Conservation (phyloP, 768 basidiomycete genomes). For the Leccinum variicolor region DNA sequence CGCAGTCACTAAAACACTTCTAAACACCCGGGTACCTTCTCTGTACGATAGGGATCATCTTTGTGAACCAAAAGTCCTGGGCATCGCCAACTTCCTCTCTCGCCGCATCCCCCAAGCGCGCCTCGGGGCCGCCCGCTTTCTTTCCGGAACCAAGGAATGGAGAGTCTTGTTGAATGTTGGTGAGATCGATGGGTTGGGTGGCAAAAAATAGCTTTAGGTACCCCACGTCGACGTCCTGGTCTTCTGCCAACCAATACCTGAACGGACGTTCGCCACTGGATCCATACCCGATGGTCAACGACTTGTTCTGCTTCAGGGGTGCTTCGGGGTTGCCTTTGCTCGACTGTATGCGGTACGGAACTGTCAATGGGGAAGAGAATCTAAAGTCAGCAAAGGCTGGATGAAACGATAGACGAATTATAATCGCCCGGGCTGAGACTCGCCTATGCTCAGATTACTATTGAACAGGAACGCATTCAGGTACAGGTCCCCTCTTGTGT, state of each 20-base stretch:
- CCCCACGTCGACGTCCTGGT: neutral
- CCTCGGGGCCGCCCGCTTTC: neutral
- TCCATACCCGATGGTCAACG: constrained; percentile 41
- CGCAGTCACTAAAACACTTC: neutral
- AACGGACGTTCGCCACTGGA: neutral
- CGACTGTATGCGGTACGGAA: constrained; percentile 4
- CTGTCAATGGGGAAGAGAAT: neutral
- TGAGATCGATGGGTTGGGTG: neutral
- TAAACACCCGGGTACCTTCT: constrained; percentile 1
- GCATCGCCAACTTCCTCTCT: neutral
- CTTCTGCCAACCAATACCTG: neutral
- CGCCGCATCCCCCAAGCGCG: neutral
- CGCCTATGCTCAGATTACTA: constrained; percentile 36
- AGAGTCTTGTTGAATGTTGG: neutral
- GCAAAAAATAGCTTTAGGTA: neutral
- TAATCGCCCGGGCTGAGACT: neutral
- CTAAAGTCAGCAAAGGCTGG: neutral
- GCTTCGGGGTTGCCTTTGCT: neutral
- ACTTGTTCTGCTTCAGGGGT: constrained; percentile 4
- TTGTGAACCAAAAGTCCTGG: constrained; percentile 18
- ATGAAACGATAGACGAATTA: neutral
- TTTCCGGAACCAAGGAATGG: neutral
- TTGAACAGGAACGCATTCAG: constrained; percentile 44
- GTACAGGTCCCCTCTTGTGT: constrained; percentile 33
- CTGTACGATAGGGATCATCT: constrained; percentile 17